Evolutionary conservation across 2,329 filamentous ascomycete species (phyloP), one percentile per base, ranked within the genome.

Genomic region (Bipolaris cookei): DNA sequence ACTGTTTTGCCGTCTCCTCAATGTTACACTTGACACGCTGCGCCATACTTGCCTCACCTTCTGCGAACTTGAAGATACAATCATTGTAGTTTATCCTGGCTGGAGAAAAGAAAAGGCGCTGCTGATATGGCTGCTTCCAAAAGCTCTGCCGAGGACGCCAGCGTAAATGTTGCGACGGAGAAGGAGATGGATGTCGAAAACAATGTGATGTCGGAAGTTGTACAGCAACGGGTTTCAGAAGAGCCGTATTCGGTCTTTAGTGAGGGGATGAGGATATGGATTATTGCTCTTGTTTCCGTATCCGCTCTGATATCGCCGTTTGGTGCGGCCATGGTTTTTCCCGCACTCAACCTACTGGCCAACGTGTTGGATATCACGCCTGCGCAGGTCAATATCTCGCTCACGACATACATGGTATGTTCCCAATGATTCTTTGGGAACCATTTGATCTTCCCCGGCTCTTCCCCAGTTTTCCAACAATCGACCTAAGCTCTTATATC

Each of bases 221-320:
- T 70, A 10, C 55, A 69, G 48, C 61, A 65, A 44, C 61, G 66
- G 37, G 47, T 63, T 11, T 70, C 72, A 6, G 72, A 61, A 13
- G 68, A 69, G 2, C 70, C 70, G 7, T 73, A 72, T 47, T 69
- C 71, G 2, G 61, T 69, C n/a, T 75, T 72, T 53, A 65, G 66
- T 13, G 46, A 55, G 21, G 56, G 65, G 7, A 70, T 79, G 58
- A 78, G 84, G 32, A 78, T 83, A 21, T 75, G 79, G 65, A 81
- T 82, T 48, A 79, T 83, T 21, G 79, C 81, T 1, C 65, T 81
- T 1, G 83, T 82, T 1, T 81, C 80, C 1, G 56, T 72, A 3
- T 74, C 71, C 1, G 70, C 70, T 4, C 72, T 85, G 28, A 84
- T 86, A 70, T 84, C 82, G 2, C 83, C 83, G 1, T 69, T 77